Conservation (phyloP, 257 asterid species). For the Hygrophila difformis region DNA sequence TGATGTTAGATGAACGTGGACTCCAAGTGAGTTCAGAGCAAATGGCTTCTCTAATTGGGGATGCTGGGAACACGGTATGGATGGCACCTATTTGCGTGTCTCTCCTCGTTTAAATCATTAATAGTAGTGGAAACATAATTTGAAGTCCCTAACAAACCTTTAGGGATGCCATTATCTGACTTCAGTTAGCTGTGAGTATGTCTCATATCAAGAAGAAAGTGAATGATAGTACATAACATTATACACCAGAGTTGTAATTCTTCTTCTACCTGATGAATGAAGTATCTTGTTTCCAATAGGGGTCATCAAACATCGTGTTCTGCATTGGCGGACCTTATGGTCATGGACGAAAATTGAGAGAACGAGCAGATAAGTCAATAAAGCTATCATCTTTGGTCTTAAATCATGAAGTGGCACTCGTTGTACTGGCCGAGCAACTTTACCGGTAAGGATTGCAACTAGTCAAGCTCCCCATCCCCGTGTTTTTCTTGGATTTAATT, state of each 20-base stretch:
- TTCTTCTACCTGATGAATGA: no score
- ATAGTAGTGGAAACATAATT: not conserved
- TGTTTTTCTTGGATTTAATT: no score
- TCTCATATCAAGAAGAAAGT: not conserved
- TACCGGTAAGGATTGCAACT: slow-evolving; percentile 41
- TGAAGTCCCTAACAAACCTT: not conserved
- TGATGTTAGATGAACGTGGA: slow-evolving; percentile 75
- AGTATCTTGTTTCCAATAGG: slow-evolving; percentile 26
- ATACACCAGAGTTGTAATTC: no score
- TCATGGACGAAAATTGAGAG: slow-evolving; percentile 58
- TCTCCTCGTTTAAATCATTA: no score
- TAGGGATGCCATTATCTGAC: not conserved
- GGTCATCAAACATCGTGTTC: slow-evolving; percentile 58
- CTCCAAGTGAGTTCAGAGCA: slow-evolving; percentile 48
- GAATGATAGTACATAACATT: not conserved
- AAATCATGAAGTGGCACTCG: slow-evolving; percentile 79
- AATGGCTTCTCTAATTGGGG: slow-evolving; percentile 70
- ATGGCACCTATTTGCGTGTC: not conserved
- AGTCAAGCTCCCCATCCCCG: not conserved
- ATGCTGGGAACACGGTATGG: slow-evolving; percentile 61
- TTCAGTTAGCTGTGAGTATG: not conserved
- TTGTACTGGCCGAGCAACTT: slow-evolving; percentile 74
- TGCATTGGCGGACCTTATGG: slow-evolving; percentile 95
- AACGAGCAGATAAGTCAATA: slow-evolving; percentile 58
- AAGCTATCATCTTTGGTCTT: slow-evolving; percentile 68